A percentile compares a stretch with the other conserved stretches of the same genome.
Evolutionary conservation across 305 asterid species (phyloP).

Genomic region (Ilex paraguariensis): DNA sequence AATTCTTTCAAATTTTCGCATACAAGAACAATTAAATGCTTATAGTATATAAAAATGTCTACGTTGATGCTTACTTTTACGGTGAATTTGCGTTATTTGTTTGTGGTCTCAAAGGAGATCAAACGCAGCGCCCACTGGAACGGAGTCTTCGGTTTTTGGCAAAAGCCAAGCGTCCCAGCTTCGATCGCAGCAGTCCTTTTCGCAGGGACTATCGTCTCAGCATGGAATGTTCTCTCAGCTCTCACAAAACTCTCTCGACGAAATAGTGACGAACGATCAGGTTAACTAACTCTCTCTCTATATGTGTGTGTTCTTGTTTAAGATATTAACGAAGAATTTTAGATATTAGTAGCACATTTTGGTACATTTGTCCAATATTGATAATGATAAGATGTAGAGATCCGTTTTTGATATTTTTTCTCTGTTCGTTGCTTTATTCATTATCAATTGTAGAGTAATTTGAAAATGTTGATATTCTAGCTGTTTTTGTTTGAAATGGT

Average conservation of each 20-base stretch:
- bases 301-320: no score
- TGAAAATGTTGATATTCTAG: no score
- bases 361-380: no score
- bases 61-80: not conserved
- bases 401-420: no score
- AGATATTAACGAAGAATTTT: no score
- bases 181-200: conserved; percentile 49
- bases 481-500: no score
- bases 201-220: conserved; percentile 87
- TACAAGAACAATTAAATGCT: no score
- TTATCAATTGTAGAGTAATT: no score
- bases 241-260: conserved; percentile 83
- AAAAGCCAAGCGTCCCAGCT: conserved; percentile 47
- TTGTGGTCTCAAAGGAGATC: conserved; percentile 46
- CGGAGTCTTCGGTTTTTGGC: conserved; percentile 49
- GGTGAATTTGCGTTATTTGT: not conserved
- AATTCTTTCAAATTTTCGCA: not conserved
- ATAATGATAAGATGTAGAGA: no score
- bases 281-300: conserved; percentile 8
- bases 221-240: conserved; percentile 74
- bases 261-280: conserved; percentile 55
- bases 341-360: no score
- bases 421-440: no score
- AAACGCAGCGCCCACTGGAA: conserved; percentile 27
- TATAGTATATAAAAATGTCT: no score